Base-by-base conservation (phyloP, 2,329 filamentous ascomycete genomes). In the Rhinocladiella similis region DNA sequence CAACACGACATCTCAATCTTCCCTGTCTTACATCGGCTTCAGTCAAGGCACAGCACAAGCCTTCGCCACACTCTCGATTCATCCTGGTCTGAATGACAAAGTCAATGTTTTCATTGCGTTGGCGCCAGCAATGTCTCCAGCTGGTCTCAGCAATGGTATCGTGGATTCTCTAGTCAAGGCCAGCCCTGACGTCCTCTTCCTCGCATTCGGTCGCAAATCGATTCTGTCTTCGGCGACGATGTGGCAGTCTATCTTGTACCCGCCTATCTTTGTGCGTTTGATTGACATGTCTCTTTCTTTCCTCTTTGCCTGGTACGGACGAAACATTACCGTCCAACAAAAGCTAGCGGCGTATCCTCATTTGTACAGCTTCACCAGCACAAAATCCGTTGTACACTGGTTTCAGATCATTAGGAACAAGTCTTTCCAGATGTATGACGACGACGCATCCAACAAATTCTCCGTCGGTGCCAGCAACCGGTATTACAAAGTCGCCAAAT, bases 381-480 rank as follows among this genome's bases (percentile, higher is more conserved):
- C 91, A 55, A 99, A 99, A 75, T 92, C 88, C 18, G 91, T 99
- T 7, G 94, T 99, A 0, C 94, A 99, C 70, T 99, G 94, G 94
- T 99, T 99, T 72, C 94, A 99, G 70, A 97, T 99, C 69, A 99
- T 99, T 67, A 88, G 94, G 63, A 97, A 93, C 67, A 90, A 91
- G 67, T 91, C 86, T 22, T 97, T 99, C 72, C 94, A 99, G 73
- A 97, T 99, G 90, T 97, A 92, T 72, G 94, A 99, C 69, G 94
- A 99, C 69, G 93, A 97, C 66, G 83, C 94, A 1, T 89, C 91
- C 55, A 87, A 87, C 25, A 88, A 88, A 0, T 78, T 96, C 57
- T 84, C 85, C 52, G 77, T 92, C 36, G 83, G 83, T 19, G 85
- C 85, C 3, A 83, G 83, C 52, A 86, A 83, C 68, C 91, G 93